Evolutionary conservation across 2,329 filamentous ascomycete genomes (phyloP), one percentile per base, ranked within the genome.

Genomic region (Eutypa lata): DNA sequence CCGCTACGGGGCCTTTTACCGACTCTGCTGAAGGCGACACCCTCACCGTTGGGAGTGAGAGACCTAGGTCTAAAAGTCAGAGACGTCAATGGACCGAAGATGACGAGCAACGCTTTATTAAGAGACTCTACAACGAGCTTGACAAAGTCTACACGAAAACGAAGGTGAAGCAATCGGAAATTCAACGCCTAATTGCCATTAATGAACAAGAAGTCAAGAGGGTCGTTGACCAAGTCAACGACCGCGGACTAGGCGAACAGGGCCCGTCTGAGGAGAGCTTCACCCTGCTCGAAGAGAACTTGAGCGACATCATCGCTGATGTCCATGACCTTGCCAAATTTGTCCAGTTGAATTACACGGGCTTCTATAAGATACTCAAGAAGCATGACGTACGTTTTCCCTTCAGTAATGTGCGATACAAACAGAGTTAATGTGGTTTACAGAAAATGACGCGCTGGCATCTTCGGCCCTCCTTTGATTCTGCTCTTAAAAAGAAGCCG

Each of bases 341-440:
- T 70, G 95, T 96, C 7, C 93, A 97, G 76, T 77, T 99, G 68
- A 99, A 99, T 75, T 99, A 99, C 69, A 97, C 93, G 0, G 94
- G 94, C 5, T 99, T 99, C 71, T 95, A 97, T 78, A 99, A 99
- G 80, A 99, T 99, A 59, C 96, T 99, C 73, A 99, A 99, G 81
- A 99, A 99, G 80, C 94, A 99, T 72, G 94, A 97, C 75, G 90
- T 93, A 73, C 63, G 88, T 76, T 48, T 21, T 35, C 44, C 50
- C 48, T 13, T 43, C 31, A 16, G n/a, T 38, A n/a, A 22, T 26
- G 11, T n/a, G 18, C 8, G 33, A 38, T 40, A 0, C 14, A 37
- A 13, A 26, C 11, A 10, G 40, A 16, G 50, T 61, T 66, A 46
- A 66, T 49, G 16, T 16, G 22, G 40, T 38, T 22, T 24, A 19